Base-by-base conservation (phyloP, 768 basidiomycete genomes). In the Boletales sp. region DNA sequence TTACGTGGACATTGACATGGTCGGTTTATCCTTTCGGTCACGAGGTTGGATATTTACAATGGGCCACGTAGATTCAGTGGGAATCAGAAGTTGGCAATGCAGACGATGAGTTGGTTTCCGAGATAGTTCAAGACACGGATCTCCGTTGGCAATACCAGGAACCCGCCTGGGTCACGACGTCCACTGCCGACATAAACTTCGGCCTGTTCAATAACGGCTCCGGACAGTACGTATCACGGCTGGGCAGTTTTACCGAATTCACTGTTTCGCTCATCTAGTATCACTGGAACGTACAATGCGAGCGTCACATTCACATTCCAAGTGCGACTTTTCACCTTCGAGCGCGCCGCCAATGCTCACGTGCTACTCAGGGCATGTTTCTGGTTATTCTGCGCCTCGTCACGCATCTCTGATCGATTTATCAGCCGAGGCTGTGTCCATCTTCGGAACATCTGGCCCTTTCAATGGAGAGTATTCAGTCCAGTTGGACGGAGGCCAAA, bases 1-100 rank as follows among this genome's bases (percentile, higher is more conserved):
- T 5, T 68, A 58, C 40, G 53, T 81, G 24, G 80, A 79, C 53
- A 62, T 82, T 21, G 79, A 82, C 52, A 77, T 72, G 53, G 78
- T 63, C 35, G 44, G 52, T 52, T 8, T 14, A 32, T 32, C 32
- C 32, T 14, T 9, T n/a, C n/a, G n/a, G n/a, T n/a, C 32, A 3
- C 11, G 8, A 10, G 13, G 13, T 32, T 32, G 13, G 8, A 32
- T 9, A 14, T 32, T 18, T 51, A 8, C 5, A 5, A 57, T 45
- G 13, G n/a, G n/a, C 14, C 13, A 15, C 29, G 27, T 21, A 66
- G 65, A 54, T 66, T 30, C 59, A 49, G 11, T 66, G 66, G 64
- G 59, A 63, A 46, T 66, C 65, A 8, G 40, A 67, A 45, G 52
- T 66, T 12, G 61, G 61, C 19, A 51, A 39, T 21, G 2, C 37